A percentile compares a stretch with the other conserved stretches of the same genome.
Conservation (phyloP, 2,329 filamentous ascomycete species). For the Davidsoniella eucalypti region DNA sequence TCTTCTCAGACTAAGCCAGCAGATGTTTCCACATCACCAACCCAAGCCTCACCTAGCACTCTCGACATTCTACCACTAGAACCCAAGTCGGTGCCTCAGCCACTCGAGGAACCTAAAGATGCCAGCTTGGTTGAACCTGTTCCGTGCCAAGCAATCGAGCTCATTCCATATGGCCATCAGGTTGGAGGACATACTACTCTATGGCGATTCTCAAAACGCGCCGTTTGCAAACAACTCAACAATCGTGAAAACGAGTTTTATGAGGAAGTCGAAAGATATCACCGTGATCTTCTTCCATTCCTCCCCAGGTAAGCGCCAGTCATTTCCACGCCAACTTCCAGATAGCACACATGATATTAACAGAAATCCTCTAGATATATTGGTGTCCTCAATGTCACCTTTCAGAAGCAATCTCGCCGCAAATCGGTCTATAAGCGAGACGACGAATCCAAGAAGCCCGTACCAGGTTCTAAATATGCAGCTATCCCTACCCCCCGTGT, state of each 20-base stretch:
- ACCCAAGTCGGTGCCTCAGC: slow-evolving; percentile 16
- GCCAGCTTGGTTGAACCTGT: not conserved
- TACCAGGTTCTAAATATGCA: not conserved
- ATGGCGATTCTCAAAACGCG: slow-evolving; percentile 86
- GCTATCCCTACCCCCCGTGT: slow-evolving; percentile 21
- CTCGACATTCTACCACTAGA: not conserved
- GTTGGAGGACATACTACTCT: slow-evolving; percentile 93
- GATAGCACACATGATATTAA: not conserved
- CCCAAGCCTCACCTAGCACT: not conserved
- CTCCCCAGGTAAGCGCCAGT: slow-evolving; percentile 53
- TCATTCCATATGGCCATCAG: slow-evolving; percentile 94
- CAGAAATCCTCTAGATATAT: slow-evolving; percentile 52
- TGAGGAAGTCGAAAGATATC: slow-evolving; percentile 80
- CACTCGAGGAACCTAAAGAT: slow-evolving; percentile 20
- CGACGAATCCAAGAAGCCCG: slow-evolving; percentile 20
- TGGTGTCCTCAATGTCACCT: slow-evolving; percentile 89
- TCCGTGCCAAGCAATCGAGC: slow-evolving; percentile 77
- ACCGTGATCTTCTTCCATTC: slow-evolving; percentile 79
- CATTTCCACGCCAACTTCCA: not conserved
- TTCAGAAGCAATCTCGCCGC: slow-evolving; percentile 64
- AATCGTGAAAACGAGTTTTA: slow-evolving; percentile 98
- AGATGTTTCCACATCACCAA: not conserved
- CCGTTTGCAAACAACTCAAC: slow-evolving; percentile 95
- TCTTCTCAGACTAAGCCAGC: not conserved
- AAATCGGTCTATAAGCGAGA: slow-evolving; percentile 39